These are phyloP conservation scores for Pseudopyricularia cyperi DNA, from an alignment of 2,329 filamentous ascomycete genomes.

Conservation along the genomic window DNA sequence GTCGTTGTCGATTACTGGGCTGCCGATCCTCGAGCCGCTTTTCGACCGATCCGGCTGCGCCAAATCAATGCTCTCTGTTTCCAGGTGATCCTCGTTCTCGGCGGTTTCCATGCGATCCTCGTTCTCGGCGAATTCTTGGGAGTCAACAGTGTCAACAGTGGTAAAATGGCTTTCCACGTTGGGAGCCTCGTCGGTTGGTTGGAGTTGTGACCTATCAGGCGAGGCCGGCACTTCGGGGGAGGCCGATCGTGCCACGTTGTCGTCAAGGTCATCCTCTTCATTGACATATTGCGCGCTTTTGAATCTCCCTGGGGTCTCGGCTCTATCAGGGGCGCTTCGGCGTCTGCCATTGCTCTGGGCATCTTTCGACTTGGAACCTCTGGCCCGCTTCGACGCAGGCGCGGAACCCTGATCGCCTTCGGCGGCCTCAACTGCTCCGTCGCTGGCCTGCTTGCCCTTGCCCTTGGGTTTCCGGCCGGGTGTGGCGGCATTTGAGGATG, in stretches of 20 bases:
- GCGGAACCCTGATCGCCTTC: neutral
- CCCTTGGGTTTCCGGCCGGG: slow-evolving; percentile 17
- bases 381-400: neutral
- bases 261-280: neutral
- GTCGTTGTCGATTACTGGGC: neutral
- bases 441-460: slow-evolving; percentile 11
- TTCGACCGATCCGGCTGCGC: neutral
- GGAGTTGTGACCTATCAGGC: neutral
- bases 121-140: slow-evolving; percentile 6
- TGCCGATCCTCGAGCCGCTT: neutral
- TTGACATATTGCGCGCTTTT: slow-evolving; percentile 3
- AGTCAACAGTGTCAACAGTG: slow-evolving; percentile 9
- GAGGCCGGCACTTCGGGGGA: slow-evolving; percentile 2
- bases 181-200: neutral
- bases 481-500: neutral
- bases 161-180: neutral
- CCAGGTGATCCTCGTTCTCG: slow-evolving; percentile 9
- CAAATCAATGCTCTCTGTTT: slow-evolving; percentile 3
- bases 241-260: neutral
- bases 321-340: neutral
- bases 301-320: neutral
- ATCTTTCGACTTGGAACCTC: neutral
- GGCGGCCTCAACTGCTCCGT: slow-evolving; percentile 1
- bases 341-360: neutral
- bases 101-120: slow-evolving; percentile 11